Evolutionary conservation across 78 protist species (phyloP), one percentile per base, ranked within the genome.

Genomic region (Anaeramoeba flamelloides): DNA sequence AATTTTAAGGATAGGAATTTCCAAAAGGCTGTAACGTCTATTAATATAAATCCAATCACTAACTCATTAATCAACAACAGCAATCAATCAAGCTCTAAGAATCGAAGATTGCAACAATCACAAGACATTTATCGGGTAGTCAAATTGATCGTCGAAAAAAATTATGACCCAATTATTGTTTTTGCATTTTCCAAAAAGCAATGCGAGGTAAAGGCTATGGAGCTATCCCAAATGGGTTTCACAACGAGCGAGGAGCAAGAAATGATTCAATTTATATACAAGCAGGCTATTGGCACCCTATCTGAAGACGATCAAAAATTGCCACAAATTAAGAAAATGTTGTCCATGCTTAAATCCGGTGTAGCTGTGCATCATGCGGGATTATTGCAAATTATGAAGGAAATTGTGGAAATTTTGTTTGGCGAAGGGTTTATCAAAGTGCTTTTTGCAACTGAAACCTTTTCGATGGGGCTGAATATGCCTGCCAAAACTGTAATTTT

Each of bases 391-490:
- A 86, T 95, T 37, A 41, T 95, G 1, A 92, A 91, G 82, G 99
- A 94, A 37, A 64, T 92, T 26, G 82, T 83, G 34, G 99, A 96
- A 77, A 85, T 94, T 30, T 86, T 96, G 8, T 96, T 96, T 80
- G 33, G 82, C n/a, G 85, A 89, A 30, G 94, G 96, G 0, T 41
- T 94, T 8, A 83, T 92, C 26, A 91, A 91, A 79, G 91, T 93
- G 1, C 77, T 97, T 38, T 94, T 94, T 39, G 99, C 99, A 26
- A 97, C 99, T 0, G 98, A 94, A 83, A 97, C 99, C 3, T 94
- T 97, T 82, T 98, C 99, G 12, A 94, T 97, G 97, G 99, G 99
- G 0, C 94, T 97, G 34, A 97, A 97, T 84, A 92, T 96, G 97
- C 99, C 99, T 1, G 94, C 98, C 1, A 75, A 87, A 12, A 84